phyloP scores from a whole-genome alignment of 257 asterid genomes.

The Solanum commersonii region DNA sequence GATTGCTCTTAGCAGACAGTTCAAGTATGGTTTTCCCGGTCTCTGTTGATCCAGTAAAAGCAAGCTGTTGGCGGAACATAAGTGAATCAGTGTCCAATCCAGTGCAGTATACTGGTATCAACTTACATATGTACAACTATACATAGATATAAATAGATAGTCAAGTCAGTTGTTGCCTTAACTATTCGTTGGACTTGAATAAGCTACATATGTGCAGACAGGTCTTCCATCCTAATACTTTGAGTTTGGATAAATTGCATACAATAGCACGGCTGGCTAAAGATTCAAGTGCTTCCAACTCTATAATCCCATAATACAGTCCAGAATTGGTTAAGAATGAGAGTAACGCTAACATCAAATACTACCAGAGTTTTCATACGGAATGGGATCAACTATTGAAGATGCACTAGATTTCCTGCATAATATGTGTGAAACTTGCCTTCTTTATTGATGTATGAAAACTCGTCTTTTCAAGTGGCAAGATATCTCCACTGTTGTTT shows the following conservation, averaged over 20 bases:
- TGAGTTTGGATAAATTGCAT: not conserved
- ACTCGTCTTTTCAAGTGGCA: not conserved
- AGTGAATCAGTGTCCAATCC: not conserved
- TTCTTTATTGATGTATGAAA: not conserved
- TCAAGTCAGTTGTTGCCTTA: not conserved
- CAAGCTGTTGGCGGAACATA: constrained; percentile 41
- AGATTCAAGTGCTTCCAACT: not conserved
- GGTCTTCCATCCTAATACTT: not conserved
- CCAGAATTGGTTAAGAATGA: not conserved
- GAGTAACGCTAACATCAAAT: not conserved
- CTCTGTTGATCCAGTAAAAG: constrained; percentile 94
- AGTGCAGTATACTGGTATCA: not conserved
- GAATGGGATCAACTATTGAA: not conserved
- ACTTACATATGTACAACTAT: not conserved
- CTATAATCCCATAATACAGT: not conserved
- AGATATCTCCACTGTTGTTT: not conserved
- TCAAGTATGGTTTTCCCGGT: constrained; percentile 70
- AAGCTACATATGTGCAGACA: not conserved
- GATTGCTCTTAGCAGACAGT: constrained; percentile 84
- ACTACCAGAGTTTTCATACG: not conserved
- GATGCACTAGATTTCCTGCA: not conserved
- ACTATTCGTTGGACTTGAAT: not conserved
- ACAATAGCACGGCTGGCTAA: not conserved
- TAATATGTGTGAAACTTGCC: not conserved
- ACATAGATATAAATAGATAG: not conserved